Conservation (phyloP, 225 moss, liverwort and hornwort genomes). For the Pleurozium schreberi region DNA sequence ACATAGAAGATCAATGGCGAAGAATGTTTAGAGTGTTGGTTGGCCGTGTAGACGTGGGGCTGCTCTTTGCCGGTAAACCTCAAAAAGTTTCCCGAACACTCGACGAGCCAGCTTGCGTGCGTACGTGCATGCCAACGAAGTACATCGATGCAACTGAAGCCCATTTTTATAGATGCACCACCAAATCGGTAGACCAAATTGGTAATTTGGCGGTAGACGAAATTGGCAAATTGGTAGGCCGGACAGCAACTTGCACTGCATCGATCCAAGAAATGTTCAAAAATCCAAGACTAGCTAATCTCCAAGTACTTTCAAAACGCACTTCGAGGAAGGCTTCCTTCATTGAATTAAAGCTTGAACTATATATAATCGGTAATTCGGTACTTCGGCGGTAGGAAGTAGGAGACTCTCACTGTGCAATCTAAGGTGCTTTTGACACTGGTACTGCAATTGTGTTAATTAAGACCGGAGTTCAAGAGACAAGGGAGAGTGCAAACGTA, state of each 20-base stretch:
- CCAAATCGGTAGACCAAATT: background rate
- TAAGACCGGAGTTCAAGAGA: background rate
- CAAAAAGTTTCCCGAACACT: too few species aligned
- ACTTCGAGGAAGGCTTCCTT: background rate
- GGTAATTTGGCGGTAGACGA: background rate
- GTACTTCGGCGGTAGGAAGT: too few species aligned
- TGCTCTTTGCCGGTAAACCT: too few species aligned
- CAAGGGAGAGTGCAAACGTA: background rate
- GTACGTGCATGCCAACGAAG: background rate
- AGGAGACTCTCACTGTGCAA: too few species aligned
- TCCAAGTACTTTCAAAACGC: background rate
- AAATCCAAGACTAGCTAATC: background rate
- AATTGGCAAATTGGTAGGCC: background rate
- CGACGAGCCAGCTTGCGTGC: background rate
- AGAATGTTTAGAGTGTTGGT: too few species aligned
- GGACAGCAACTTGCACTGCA: background rate
- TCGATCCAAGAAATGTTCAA: too few species aligned
- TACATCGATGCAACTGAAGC: background rate
- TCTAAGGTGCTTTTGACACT: background rate
- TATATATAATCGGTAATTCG: background rate
- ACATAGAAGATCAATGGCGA: too few species aligned
- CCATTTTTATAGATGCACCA: background rate
- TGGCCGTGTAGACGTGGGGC: too few species aligned
- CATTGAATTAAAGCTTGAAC: background rate
- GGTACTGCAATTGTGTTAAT: too few species aligned